phyloP scores from a whole-genome alignment of 148 eudicot genomes.

The Silene conica region DNA sequence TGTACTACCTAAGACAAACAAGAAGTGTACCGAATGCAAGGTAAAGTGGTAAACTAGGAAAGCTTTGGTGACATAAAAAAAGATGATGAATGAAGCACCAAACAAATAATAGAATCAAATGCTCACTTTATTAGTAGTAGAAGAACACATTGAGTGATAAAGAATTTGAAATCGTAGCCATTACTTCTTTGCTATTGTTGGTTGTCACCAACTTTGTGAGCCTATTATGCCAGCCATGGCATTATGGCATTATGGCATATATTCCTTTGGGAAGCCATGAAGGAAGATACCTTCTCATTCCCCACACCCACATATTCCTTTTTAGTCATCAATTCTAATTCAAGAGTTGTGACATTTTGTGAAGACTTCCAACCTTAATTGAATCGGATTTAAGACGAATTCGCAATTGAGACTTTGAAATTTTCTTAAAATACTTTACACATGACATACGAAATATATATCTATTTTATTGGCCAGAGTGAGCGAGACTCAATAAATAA shows the following conservation, averaged over 20 bases:
- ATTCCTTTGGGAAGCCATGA: conserved; percentile 14
- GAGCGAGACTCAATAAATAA: too few species aligned
- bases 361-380: not conserved
- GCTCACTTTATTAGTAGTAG: conserved; percentile 6
- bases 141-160: not conserved
- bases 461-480: too few species aligned
- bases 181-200: conserved; percentile 12
- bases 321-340: too few species aligned
- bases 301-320: not conserved
- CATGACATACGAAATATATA: too few species aligned
- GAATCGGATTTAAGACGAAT: not conserved
- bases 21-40: not conserved
- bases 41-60: not conserved
- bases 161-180: conserved; percentile 32
- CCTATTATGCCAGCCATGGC: conserved; percentile 15
- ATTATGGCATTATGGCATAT: conserved; percentile 20
- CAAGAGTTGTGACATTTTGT: too few species aligned
- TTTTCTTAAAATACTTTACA: too few species aligned
- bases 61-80: conserved; percentile 23
- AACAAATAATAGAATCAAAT: conserved; percentile 27
- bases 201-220: conserved; percentile 15
- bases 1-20: not conserved
- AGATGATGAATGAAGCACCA: not conserved
- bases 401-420: too few species aligned
- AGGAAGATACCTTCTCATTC: not conserved